phyloP scores from a whole-genome alignment of 345 rosid species.

The Citrus medica region DNA sequence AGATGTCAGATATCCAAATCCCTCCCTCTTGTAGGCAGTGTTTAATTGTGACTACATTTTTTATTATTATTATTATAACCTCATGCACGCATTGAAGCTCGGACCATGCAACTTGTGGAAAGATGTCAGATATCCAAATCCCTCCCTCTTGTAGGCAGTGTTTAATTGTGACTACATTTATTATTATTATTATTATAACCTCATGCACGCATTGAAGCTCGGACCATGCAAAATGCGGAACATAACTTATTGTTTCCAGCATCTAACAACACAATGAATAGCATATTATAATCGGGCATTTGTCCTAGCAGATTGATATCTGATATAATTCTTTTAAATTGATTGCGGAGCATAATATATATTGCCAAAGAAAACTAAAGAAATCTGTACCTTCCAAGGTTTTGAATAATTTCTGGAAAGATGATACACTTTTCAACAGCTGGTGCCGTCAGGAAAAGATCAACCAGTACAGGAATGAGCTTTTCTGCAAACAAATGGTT shows the following conservation, averaged over 20 bases:
- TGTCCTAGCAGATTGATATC: neutral
- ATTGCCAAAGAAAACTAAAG: conserved; percentile 8
- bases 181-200: too few species aligned
- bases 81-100: too few species aligned
- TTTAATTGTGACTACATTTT: neutral
- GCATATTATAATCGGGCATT: neutral
- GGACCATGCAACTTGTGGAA: neutral
- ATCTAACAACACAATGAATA: neutral
- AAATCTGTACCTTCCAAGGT: conserved; percentile 68
- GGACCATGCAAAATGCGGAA: neutral
- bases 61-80: too few species aligned
- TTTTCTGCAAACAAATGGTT: conserved; percentile 71
- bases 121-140: neutral
- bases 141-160: neutral
- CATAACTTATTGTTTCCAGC: neutral
- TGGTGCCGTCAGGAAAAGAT: conserved; percentile 71
- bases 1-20: neutral
- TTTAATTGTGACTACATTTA: neutral
- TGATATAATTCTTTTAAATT: neutral
- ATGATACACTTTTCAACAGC: conserved; percentile 59
- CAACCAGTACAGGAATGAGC: conserved; percentile 72
- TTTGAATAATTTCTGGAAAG: conserved; percentile 77
- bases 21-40: neutral
- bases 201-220: too few species aligned
- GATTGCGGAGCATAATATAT: neutral